These are phyloP conservation scores for Ambrosia hybrid DNA, from an alignment of 140 eudicot species.

Conservation along the genomic window DNA sequence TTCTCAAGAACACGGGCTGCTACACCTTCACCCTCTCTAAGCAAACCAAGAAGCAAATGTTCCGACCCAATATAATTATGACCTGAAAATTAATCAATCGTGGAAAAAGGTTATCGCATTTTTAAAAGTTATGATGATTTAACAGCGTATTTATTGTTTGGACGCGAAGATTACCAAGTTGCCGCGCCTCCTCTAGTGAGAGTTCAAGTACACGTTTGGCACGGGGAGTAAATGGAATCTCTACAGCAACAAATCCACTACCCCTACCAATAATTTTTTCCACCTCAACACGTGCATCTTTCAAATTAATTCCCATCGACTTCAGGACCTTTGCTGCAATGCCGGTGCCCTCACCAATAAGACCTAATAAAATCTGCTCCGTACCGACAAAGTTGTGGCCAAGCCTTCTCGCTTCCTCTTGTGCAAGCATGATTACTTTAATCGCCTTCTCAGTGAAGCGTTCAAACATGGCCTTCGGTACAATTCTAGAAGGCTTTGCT, in stretches of 20 bases:
- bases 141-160: neutral
- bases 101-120: neutral
- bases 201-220: slow-evolving; percentile 92
- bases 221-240: slow-evolving; percentile 94
- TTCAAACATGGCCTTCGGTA: too few species aligned
- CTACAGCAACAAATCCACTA: slow-evolving; percentile 46
- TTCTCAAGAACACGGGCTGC: slow-evolving; percentile 93
- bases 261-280: too few species aligned
- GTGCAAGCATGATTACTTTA: slow-evolving; percentile 38
- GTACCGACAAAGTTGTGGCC: slow-evolving; percentile 48
- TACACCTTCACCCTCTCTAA: slow-evolving; percentile 97
- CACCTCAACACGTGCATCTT: too few species aligned
- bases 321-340: too few species aligned
- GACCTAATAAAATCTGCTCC: too few species aligned
- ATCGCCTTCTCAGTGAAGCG: too few species aligned
- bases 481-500: too few species aligned
- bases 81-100: slow-evolving; percentile 44
- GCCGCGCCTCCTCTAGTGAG: slow-evolving; percentile 92
- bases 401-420: slow-evolving; percentile 90
- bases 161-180: slow-evolving; percentile 51
- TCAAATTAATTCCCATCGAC: too few species aligned
- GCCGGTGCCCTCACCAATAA: too few species aligned
- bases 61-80: slow-evolving; percentile 95
- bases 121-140: slow-evolving; percentile 1
- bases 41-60: slow-evolving; percentile 87